phyloP scores from a whole-genome alignment of 2,329 filamentous ascomycete genomes.

The Pseudocercospora pini-densiflorae region DNA sequence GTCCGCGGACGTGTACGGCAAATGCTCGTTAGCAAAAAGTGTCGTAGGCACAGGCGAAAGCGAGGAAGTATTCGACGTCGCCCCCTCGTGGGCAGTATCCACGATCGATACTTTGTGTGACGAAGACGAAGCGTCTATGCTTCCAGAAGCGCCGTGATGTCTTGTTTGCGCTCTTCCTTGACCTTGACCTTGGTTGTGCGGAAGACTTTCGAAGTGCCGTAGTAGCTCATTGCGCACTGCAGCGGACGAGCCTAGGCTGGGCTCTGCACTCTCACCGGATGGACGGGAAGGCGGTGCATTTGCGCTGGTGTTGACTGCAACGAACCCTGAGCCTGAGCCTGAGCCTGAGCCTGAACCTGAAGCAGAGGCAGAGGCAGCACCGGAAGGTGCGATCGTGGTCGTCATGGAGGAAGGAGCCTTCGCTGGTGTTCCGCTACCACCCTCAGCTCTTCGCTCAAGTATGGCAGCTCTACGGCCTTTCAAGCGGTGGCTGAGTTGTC shows the following conservation, averaged over 20 bases:
- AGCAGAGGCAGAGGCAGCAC: slow-evolving; percentile 40
- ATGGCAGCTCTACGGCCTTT: slow-evolving; percentile 77
- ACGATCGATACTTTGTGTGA: slow-evolving; percentile 7
- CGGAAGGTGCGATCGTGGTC: slow-evolving; percentile 35
- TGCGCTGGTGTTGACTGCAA: slow-evolving; percentile 58
- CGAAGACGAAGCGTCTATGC: slow-evolving; percentile 13
- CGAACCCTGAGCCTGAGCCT: slow-evolving; percentile 55
- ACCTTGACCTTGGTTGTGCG: slow-evolving; percentile 53
- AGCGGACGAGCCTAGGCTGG: slow-evolving; percentile 50
- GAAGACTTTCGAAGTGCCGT: slow-evolving; percentile 65
- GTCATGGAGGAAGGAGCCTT: slow-evolving; percentile 38
- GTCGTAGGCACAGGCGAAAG: slow-evolving; percentile 36
- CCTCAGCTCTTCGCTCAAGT: slow-evolving; percentile 61
- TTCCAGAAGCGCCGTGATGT: slow-evolving; percentile 27
- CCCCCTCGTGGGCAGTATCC: slow-evolving; percentile 20
- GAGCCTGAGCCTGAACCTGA: slow-evolving; percentile 56
- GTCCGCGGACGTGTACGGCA: slow-evolving; percentile 30
- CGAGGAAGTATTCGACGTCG: slow-evolving; percentile 35
- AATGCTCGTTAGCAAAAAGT: slow-evolving; percentile 29
- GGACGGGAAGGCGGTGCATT: slow-evolving; percentile 32
- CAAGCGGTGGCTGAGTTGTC: slow-evolving; percentile 80
- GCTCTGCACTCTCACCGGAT: slow-evolving; percentile 39
- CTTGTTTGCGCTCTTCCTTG: slow-evolving; percentile 31
- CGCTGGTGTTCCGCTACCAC: slow-evolving; percentile 41
- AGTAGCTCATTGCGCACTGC: slow-evolving; percentile 64